Evolutionary conservation across 2,329 filamentous ascomycete species (phyloP).

Genomic region (Ophiocordyceps australis): DNA sequence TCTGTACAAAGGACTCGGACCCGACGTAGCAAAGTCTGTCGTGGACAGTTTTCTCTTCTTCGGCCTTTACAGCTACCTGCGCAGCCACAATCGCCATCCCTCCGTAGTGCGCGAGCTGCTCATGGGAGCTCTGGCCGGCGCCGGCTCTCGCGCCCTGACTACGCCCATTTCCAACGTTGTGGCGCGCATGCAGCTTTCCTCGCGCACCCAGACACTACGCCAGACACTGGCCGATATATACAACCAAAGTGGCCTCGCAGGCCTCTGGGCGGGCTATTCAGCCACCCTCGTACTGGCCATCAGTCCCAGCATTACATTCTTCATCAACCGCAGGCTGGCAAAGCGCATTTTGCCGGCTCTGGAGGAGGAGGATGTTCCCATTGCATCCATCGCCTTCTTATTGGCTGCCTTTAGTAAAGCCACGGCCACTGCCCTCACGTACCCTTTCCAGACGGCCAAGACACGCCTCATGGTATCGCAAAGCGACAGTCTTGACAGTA

Average conservation of each 20-base stretch:
- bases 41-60: constrained; percentile 77
- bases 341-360: constrained; percentile 33
- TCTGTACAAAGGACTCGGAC: constrained; percentile 49
- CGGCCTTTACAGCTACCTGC: constrained; percentile 49
- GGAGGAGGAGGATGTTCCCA: constrained; percentile 20
- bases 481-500: no score
- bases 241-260: constrained; percentile 49
- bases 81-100: constrained; percentile 24
- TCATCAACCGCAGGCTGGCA: constrained; percentile 58
- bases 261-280: constrained; percentile 81
- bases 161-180: constrained; percentile 72
- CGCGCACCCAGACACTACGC: constrained; percentile 21
- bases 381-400: constrained; percentile 22
- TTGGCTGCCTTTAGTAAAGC: constrained; percentile 64
- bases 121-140: constrained; percentile 57
- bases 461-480: constrained; percentile 53
- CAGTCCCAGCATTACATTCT: constrained; percentile 75
- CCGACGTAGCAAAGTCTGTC: constrained; percentile 48
- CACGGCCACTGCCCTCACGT: constrained; percentile 57
- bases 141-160: constrained; percentile 56
- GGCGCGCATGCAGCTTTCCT: constrained; percentile 60
- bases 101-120: constrained; percentile 54
- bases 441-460: constrained; percentile 77
- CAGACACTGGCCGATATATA: constrained; percentile 47
- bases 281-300: constrained; percentile 64